These are phyloP conservation scores for Avena insularis DNA, from an alignment of 176 grass and related monocot species.

Conservation along the genomic window DNA sequence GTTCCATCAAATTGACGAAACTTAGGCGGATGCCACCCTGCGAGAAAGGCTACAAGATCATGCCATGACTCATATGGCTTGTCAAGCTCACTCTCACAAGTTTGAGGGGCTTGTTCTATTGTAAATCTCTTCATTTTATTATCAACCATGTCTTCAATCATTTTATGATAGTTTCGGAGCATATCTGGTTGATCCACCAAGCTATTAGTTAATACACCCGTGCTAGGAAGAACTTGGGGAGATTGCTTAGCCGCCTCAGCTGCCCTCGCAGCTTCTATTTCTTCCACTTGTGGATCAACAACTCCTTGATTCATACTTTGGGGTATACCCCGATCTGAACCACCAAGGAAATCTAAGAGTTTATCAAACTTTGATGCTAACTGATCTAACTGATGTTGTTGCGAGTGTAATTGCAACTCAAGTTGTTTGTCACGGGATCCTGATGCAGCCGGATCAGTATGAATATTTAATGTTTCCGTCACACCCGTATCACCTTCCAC, in stretches of 20 bases:
- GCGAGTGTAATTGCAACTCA: not conserved
- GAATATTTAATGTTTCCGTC: not conserved
- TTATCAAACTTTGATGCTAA: not conserved
- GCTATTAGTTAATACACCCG: not conserved
- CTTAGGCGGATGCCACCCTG: conserved; percentile 15
- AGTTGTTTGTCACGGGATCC: not conserved
- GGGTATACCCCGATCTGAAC: not conserved
- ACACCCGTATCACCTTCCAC: not conserved
- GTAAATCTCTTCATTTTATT: not conserved
- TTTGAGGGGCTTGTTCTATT: not conserved
- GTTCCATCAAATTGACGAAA: conserved; percentile 9
- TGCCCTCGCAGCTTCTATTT: not conserved
- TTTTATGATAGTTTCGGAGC: not conserved
- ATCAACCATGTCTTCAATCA: not conserved
- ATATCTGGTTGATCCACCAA: not conserved
- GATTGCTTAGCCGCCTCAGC: not conserved
- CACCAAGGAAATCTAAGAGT: not conserved
- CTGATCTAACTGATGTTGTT: not conserved
- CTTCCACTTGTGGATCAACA: not conserved
- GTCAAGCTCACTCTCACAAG: not conserved
- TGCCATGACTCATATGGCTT: conserved; percentile 37
- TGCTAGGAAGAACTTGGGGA: not conserved
- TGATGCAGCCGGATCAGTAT: not conserved
- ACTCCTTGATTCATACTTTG: not conserved
- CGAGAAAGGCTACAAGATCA: not conserved